Conservation (phyloP, 169 alveolate species). For the Plasmodium adleri region DNA sequence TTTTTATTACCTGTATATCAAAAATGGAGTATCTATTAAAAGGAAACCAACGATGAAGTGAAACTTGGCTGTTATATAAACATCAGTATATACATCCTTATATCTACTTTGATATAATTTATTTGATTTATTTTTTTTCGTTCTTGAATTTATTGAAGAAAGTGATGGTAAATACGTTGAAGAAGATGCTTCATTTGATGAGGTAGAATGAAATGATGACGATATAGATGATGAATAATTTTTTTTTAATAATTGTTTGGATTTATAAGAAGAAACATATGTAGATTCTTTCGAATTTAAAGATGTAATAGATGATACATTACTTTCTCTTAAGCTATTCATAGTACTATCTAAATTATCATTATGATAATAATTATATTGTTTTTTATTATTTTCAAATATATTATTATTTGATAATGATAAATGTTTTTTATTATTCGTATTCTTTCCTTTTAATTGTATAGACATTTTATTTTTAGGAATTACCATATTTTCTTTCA, state of each 20-base stretch:
- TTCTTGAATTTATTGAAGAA: slow-evolving; percentile 21
- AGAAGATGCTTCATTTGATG: slow-evolving; percentile 4
- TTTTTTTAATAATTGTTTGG: not conserved
- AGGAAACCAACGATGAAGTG: slow-evolving; percentile 68
- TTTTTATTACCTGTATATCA: slow-evolving; percentile 37
- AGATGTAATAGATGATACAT: not conserved
- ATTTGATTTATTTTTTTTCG: not conserved
- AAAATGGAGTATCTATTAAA: slow-evolving; percentile 57
- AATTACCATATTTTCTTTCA: not conserved
- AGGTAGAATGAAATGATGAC: slow-evolving; percentile 6
- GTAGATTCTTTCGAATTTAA: not conserved
- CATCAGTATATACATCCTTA: slow-evolving; percentile 71
- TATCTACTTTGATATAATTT: slow-evolving; percentile 26
- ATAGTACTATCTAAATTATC: not conserved
- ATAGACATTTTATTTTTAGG: not conserved
- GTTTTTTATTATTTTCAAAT: not conserved
- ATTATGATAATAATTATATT: not conserved
- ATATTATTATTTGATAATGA: not conserved
- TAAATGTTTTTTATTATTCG: not conserved
- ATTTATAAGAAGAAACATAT: not conserved
- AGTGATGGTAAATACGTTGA: slow-evolving; percentile 19
- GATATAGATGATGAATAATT: not conserved
- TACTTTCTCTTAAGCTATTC: not conserved
- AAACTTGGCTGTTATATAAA: slow-evolving; percentile 67
- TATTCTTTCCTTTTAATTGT: not conserved